phyloP scores from a whole-genome alignment of 2,329 filamentous ascomycete species.

The Ophiostoma ips region DNA sequence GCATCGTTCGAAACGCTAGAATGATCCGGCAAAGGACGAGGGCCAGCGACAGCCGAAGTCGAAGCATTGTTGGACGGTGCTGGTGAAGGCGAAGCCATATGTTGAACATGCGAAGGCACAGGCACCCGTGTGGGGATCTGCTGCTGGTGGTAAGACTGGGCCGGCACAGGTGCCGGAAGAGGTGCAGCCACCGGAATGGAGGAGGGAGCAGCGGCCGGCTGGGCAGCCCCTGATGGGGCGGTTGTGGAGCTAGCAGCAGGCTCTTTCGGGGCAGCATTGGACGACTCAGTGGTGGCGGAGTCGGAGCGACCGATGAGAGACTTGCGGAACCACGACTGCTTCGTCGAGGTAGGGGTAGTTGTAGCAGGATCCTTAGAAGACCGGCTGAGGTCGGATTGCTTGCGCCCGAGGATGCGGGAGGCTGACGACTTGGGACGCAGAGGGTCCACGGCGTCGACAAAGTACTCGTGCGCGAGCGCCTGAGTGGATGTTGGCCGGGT shows the following conservation, averaged over 20 bases:
- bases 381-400: slow-evolving; percentile 71
- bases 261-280: slow-evolving; percentile 3
- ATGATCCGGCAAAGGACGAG: slow-evolving; percentile 14
- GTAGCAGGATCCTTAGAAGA: slow-evolving; percentile 48
- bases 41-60: slow-evolving; percentile 11
- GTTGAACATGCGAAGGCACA: slow-evolving; percentile 3
- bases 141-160: neutral
- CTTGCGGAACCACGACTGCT: slow-evolving; percentile 94
- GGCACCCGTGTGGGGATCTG: slow-evolving; percentile 4
- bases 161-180: neutral
- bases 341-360: slow-evolving; percentile 50
- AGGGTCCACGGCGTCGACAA: slow-evolving; percentile 81
- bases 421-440: slow-evolving; percentile 82
- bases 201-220: neutral
- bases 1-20: slow-evolving; percentile 16
- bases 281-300: slow-evolving; percentile 20
- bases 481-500: slow-evolving; percentile 80
- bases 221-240: neutral
- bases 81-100: slow-evolving; percentile 2
- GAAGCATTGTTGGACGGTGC: neutral
- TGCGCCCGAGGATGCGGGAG: slow-evolving; percentile 71
- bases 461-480: slow-evolving; percentile 92
- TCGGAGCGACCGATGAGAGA: slow-evolving; percentile 76
- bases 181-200: neutral
- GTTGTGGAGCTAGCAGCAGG: neutral